Evolutionary conservation across 116 monocot species (phyloP).

Genomic region (Cymodocea nodosa): DNA sequence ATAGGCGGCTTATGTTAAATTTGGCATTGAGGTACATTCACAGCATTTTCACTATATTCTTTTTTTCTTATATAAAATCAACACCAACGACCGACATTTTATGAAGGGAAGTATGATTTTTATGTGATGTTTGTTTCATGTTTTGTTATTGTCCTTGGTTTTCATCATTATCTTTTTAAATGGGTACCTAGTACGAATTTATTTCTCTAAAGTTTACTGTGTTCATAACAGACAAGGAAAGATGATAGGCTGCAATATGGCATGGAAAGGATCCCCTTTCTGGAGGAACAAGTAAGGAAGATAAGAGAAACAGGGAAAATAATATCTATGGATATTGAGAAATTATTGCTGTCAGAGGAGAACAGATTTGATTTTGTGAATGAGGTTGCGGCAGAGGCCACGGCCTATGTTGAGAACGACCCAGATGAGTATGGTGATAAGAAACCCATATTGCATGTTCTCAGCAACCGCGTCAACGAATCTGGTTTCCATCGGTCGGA

Average conservation of each 20-base stretch:
- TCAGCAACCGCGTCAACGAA: conserved; percentile 81
- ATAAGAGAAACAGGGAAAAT: conserved; percentile 65
- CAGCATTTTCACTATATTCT: too few species aligned
- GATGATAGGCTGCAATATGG: conserved; percentile 44
- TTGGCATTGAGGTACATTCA: too few species aligned
- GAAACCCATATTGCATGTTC: conserved; percentile 75
- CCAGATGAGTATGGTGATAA: conserved; percentile 76
- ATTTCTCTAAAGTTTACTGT: too few species aligned
- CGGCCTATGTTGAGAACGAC: conserved; percentile 46
- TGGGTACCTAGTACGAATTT: too few species aligned
- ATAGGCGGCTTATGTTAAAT: too few species aligned
- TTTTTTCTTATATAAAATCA: too few species aligned
- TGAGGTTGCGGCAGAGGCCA: conserved; percentile 83
- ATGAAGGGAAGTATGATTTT: too few species aligned
- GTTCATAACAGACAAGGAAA: conserved; percentile 37
- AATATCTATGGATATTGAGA: conserved; percentile 67
- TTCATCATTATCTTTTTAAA: too few species aligned
- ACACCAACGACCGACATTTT: too few species aligned
- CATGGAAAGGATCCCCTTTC: conserved; percentile 70
- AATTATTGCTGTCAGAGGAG: conserved; percentile 63
- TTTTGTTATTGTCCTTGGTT: too few species aligned
- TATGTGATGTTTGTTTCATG: too few species aligned
- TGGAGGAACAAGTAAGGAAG: conserved; percentile 83
- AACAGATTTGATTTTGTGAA: conserved; percentile 89
- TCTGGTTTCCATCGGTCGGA: conserved; percentile 63